Evolutionary conservation across 306 rosid genomes (phyloP).

Genomic region (Cucumis hystrix): DNA sequence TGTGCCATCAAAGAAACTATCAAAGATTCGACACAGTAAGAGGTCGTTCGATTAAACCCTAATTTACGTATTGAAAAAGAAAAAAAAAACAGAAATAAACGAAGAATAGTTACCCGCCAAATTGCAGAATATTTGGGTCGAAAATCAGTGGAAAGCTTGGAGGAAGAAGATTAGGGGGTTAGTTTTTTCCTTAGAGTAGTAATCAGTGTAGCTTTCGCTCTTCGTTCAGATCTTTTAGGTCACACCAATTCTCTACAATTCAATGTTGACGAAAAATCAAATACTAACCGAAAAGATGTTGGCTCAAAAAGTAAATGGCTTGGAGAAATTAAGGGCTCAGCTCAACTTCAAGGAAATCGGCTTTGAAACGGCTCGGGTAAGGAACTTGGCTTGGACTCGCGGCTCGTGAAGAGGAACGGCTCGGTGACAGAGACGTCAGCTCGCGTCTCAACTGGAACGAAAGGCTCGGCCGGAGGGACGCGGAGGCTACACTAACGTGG

Average conservation of each 20-base stretch:
- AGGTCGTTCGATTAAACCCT: neutral
- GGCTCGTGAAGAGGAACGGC: no score
- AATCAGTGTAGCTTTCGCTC: neutral
- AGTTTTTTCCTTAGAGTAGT: neutral
- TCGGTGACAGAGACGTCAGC: no score
- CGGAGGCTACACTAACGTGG: no score
- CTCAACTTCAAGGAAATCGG: no score
- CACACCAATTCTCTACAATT: neutral
- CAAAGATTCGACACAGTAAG: neutral
- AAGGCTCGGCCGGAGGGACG: no score
- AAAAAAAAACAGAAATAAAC: neutral
- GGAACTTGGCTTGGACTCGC: no score
- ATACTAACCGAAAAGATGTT: no score
- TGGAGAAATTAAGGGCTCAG: no score
- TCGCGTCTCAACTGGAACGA: no score
- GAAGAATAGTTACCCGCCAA: neutral
- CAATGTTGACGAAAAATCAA: neutral
- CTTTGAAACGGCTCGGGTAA: no score
- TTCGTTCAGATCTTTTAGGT: neutral
- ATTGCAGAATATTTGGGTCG: neutral
- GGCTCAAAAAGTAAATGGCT: no score
- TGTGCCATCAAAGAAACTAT: neutral
- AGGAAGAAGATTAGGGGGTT: neutral
- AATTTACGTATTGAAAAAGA: neutral
- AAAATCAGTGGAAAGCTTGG: neutral